These are phyloP conservation scores for Cercophora samala DNA, from an alignment of 495 filamentous ascomycete species.

Conservation along the genomic window DNA sequence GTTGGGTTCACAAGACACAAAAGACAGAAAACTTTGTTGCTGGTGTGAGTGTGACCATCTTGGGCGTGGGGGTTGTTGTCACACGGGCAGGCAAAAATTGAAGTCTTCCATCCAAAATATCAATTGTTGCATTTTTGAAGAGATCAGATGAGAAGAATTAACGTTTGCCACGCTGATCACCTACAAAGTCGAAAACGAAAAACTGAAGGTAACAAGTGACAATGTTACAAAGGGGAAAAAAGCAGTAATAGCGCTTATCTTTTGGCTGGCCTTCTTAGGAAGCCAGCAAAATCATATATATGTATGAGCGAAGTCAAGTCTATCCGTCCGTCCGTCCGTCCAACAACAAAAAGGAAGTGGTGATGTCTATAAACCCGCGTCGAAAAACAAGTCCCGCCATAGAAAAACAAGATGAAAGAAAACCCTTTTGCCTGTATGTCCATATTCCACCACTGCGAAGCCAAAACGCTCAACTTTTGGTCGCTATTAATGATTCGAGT, in stretches of 20 bases:
- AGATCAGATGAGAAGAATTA: neutral
- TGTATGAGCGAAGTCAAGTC: slow-evolving; percentile 22
- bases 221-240: neutral
- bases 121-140: neutral
- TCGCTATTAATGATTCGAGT: slow-evolving; percentile 11
- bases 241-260: neutral
- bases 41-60: neutral
- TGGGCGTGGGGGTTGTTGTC: neutral
- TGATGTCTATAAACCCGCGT: slow-evolving; percentile 25
- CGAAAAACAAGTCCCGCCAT: slow-evolving; percentile 3
- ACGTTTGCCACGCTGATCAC: no score
- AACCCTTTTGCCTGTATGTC: slow-evolving; percentile 14
- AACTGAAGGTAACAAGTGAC: neutral
- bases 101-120: neutral
- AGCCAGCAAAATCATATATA: neutral
- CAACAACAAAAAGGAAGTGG: slow-evolving; percentile 23
- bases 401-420: slow-evolving; percentile 9
- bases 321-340: slow-evolving; percentile 17
- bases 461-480: slow-evolving; percentile 6
- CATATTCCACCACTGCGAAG: slow-evolving; percentile 14
- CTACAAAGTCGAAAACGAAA: neutral
- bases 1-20: neutral
- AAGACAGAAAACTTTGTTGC: neutral
- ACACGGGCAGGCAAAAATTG: neutral
- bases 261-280: neutral